These are phyloP conservation scores for Pseudozyma pruni DNA, from an alignment of 1,284 basidiomycete species.

Conservation along the genomic window DNA sequence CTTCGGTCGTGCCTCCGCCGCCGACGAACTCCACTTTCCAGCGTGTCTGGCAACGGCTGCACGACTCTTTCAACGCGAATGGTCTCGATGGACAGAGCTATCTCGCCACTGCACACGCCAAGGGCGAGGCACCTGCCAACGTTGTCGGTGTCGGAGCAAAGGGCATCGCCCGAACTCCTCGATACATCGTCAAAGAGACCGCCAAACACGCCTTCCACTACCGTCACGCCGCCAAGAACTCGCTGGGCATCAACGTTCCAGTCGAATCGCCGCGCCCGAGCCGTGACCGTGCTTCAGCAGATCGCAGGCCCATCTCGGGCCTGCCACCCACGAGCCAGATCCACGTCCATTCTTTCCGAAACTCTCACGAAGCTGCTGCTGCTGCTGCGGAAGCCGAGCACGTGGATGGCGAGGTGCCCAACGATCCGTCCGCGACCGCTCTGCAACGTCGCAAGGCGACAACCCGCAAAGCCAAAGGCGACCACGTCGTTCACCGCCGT, in stretches of 20 bases:
- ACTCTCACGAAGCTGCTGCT: conserved; percentile 18
- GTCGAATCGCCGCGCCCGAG: conserved; percentile 22
- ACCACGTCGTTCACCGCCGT: conserved; percentile 28
- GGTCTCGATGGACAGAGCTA: conserved; percentile 59
- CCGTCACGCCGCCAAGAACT: conserved; percentile 39
- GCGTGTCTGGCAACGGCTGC: conserved; percentile 55
- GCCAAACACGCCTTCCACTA: conserved; percentile 50
- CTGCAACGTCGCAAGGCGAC: conserved; percentile 15
- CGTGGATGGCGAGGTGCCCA: conserved; percentile 28
- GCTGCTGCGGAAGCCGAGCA: conserved; percentile 14
- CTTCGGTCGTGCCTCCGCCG: conserved; percentile 47
- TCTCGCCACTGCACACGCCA: conserved; percentile 40
- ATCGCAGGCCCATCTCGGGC: conserved; percentile 24
- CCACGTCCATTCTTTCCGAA: conserved; percentile 23
- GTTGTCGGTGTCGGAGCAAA: conserved; percentile 48
- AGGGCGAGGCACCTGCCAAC: conserved; percentile 35
- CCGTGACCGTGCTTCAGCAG: conserved; percentile 14
- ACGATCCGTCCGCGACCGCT: conserved; percentile 12
- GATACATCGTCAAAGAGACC: conserved; percentile 31
- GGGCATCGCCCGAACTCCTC: conserved; percentile 49
- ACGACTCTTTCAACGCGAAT: conserved; percentile 63
- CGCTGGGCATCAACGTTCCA: conserved; percentile 33
- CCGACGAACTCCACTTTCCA: conserved; percentile 45
- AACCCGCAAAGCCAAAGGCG: conserved; percentile 16
- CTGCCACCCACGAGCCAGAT: conserved; percentile 37